Conservation (phyloP, 176 grass and related monocot species). For the Chrysopogon serrulatus region DNA sequence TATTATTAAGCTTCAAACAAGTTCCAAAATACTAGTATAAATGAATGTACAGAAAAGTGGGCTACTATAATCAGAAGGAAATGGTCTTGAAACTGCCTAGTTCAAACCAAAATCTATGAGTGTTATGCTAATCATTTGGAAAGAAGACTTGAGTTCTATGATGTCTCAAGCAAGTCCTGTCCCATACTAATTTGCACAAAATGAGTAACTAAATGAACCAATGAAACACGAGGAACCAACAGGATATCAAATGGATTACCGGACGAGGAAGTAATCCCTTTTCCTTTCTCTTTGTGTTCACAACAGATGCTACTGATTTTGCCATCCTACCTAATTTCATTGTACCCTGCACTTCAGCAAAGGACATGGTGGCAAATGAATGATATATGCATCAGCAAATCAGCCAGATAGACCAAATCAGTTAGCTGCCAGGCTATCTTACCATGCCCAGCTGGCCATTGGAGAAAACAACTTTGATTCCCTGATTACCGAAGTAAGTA, state of each 20-base stretch:
- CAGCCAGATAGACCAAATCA: neutral
- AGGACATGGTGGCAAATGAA: constrained; percentile 4
- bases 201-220: neutral
- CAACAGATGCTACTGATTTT: constrained; percentile 71
- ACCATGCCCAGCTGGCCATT: constrained; percentile 98
- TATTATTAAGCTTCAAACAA: neutral
- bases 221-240: constrained; percentile 3
- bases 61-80: neutral
- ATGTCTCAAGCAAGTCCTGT: neutral
- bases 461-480: constrained; percentile 77
- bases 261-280: constrained; percentile 95
- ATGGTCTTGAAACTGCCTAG: neutral
- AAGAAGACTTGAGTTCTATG: neutral
- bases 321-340: constrained; percentile 94
- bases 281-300: constrained; percentile 82
- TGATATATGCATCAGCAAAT: neutral
- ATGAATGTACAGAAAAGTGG: neutral
- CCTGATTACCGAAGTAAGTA: constrained; percentile 80
- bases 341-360: constrained; percentile 58
- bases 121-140: neutral
- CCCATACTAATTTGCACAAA: neutral
- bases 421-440: constrained; percentile 20
- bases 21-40: neutral
- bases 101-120: neutral
- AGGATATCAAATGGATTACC: constrained; percentile 43